Percentiles rank a stretch among this genome's conserved stretches.
These are phyloP conservation scores for Kokia cookei DNA, from an alignment of 441 rosid genomes.

Conservation along the genomic window DNA sequence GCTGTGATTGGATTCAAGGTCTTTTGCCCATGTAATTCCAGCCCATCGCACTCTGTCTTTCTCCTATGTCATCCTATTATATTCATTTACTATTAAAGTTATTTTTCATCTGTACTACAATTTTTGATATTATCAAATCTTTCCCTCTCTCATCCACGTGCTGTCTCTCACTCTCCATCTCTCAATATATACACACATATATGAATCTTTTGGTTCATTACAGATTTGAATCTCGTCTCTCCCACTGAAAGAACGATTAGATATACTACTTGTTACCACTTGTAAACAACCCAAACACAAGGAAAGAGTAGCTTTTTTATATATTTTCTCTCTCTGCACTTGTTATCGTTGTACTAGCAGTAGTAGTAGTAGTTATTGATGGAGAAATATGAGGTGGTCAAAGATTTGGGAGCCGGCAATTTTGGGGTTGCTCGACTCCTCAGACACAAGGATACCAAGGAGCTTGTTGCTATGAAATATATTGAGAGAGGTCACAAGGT, in stretches of 20 bases:
- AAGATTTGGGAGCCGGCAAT: constrained; percentile 64
- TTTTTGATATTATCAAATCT: neutral
- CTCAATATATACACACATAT: neutral
- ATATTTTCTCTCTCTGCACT: neutral
- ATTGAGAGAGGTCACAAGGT: constrained; percentile 52
- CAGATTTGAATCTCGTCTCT: neutral
- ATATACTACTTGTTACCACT: neutral
- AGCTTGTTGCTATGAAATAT: constrained; percentile 64
- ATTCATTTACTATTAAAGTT: no score
- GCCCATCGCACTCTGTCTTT: neutral
- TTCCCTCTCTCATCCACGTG: neutral
- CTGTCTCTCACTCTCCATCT: neutral
- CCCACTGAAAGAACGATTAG: neutral
- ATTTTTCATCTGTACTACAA: no score
- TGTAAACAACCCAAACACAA: neutral
- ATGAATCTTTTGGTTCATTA: neutral
- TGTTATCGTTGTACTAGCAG: neutral
- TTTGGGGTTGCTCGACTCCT: constrained; percentile 62
- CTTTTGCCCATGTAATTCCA: neutral
- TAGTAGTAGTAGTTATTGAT: constrained; percentile 7
- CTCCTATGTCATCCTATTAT: no score
- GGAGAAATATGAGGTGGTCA: constrained; percentile 59
- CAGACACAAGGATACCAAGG: constrained; percentile 52
- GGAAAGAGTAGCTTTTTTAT: neutral
- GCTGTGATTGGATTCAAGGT: neutral